Base-by-base conservation (phyloP, 768 basidiomycete species). In the Phylloporus arenicola region DNA sequence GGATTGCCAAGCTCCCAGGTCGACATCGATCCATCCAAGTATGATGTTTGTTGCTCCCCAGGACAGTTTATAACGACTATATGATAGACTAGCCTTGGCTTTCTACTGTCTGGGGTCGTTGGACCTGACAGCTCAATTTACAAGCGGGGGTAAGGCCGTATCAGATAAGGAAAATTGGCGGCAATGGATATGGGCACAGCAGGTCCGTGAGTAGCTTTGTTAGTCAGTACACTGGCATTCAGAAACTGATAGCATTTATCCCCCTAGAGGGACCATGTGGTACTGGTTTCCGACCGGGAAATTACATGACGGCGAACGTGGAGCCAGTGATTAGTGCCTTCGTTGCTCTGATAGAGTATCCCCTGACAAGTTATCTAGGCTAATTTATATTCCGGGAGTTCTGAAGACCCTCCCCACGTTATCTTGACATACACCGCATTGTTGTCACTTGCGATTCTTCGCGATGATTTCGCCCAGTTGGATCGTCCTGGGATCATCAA, bases 351-450 rank as follows among this genome's bases (percentile, higher is more conserved):
- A 38, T 37, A 8, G 30, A 25, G 19, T 29, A 27, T 52, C 30
- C 30, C 52, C 50, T 58, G 47, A 57, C 34, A 40, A 35, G 29
- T 49, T 29, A 43, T 61, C 48, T 55, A 72, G 70, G 61, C 56
- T 19, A 53, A 59, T 25, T 60, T 67, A 22, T 74, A 78, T 57
- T 67, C 72, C 10, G 74, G 77, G 52, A 24, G n/a, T 17, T 65
- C 64, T 31, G 80, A 82, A 61, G 79, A 87, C 55, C 76, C 79
- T 16, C 88, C 90, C 1, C 87, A 97, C 65, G 72, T 97, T 14
- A 91, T 96, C 48, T 89, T 92, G 79, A 93, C 94, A 8, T 99
- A 98, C 61, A 91, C 92, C 1, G 91, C 93, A 0, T 64, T 99
- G 11, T 70, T 96, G 4, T 78, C 81, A 0, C 83, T 99, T 11